Base-by-base conservation (phyloP, 139 green algal species). In the Klebsormidium nitens region DNA sequence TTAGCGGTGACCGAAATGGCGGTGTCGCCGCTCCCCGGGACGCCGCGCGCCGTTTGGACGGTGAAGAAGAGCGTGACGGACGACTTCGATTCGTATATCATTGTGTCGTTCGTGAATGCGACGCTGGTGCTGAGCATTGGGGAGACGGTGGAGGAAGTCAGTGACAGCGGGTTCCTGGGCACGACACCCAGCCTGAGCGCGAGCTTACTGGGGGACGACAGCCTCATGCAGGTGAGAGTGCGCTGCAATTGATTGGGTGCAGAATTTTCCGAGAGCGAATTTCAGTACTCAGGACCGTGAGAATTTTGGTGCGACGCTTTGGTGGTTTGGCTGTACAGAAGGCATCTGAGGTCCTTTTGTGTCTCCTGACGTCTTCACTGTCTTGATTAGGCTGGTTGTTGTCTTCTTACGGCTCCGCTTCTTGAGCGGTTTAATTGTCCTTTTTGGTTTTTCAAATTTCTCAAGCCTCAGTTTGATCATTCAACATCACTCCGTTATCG, bases 71-170 rank as follows among this genome's bases (percentile, higher is more conserved):
- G 62, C 36, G 62, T 69, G 2, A 68, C 55, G 17, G 90, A 96
- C 63, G 88, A 93, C 49, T 93, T 87, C 66, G 93, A 98, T 71
- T 81, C 84, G 2, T 97, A 91, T 87, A 98, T 99, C 64, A 83
- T 99, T 8, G 93, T 98, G 49, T 95, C 88, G 23, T 99, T 99
- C 82, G 75, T 76, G 38, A 97, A 97, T 59, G 93, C 90, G 28
- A 98, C 94, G 1, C 87, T 99, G 77, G 90, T 93, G 47, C 84
- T 91, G 65, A 81, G 75, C 52, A 95, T 99, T 46, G 93, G 93
- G 5, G 93, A 98, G 81, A 96, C 94, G 26, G 91, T 99, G 2
- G 91, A 96, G 80, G 92, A 98, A 83, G 94, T 95, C 35, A 94
- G 81, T 55, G 91, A 97, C 81, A 92, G 78, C 60, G 94, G 94